These are phyloP conservation scores for Paraphoma chrysanthemicola DNA, from an alignment of 2,329 filamentous ascomycete species.

Conservation along the genomic window DNA sequence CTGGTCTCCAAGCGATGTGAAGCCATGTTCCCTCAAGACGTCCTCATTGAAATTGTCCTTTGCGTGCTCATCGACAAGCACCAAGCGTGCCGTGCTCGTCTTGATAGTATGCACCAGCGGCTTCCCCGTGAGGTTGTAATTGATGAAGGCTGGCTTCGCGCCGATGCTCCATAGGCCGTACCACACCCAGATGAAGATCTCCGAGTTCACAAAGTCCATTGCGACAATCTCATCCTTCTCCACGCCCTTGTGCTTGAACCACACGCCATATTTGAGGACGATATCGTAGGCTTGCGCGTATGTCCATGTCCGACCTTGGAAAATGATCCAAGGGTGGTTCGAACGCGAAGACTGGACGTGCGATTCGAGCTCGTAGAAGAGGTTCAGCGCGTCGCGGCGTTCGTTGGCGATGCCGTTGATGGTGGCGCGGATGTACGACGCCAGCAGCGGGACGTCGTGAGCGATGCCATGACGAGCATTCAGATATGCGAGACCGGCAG, in stretches of 20 bases:
- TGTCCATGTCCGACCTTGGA: conserved; percentile 40
- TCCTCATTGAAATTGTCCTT: conserved; percentile 36
- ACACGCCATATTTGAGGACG: conserved; percentile 43
- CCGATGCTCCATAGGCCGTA: conserved; percentile 48
- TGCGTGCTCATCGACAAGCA: conserved; percentile 65
- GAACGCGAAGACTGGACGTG: conserved; percentile 37
- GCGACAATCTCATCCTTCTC: conserved; percentile 46
- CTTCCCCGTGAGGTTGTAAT: conserved; percentile 48
- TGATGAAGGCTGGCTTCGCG: conserved; percentile 48
- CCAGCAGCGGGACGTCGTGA: conserved; percentile 68
- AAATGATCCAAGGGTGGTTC: conserved; percentile 42
- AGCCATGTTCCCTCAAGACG: conserved; percentile 39
- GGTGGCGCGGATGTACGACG: conserved; percentile 57
- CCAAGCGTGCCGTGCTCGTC: conserved; percentile 62
- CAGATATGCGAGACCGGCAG: conserved; percentile 63
- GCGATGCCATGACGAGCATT: conserved; percentile 72
- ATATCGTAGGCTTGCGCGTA: conserved; percentile 46
- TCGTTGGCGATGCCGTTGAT: conserved; percentile 57
- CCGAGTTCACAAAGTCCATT: conserved; percentile 48
- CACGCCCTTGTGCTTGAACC: conserved; percentile 45
- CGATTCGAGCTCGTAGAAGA: conserved; percentile 49
- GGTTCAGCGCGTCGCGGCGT: conserved; percentile 67
- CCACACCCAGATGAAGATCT: conserved; percentile 48
- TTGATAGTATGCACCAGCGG: conserved; percentile 60
- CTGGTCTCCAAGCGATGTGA: conserved; percentile 11